A percentile compares a stretch with the other conserved stretches of the same genome.
These are phyloP conservation scores for Coelastrella sp. DNA, from an alignment of 139 green algal genomes.

Conservation along the genomic window DNA sequence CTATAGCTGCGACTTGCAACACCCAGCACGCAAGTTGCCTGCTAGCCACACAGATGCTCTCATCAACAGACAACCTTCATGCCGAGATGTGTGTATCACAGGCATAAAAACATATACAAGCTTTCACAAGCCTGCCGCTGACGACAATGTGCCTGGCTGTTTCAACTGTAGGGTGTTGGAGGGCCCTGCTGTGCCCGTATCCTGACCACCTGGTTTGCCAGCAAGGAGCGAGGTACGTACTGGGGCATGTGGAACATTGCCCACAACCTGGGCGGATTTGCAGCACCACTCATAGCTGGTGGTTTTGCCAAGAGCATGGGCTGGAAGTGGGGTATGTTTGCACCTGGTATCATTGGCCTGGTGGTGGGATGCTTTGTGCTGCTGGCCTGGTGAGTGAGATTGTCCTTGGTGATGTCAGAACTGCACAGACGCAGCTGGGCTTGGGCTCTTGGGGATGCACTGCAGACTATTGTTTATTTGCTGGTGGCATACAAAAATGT, in stretches of 20 bases:
- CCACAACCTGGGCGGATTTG: slow-evolving; percentile 97
- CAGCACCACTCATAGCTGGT: slow-evolving; percentile 92
- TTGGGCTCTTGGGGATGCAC: no score
- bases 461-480: no score
- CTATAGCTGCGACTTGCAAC: no score
- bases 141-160: background rate
- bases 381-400: slow-evolving; percentile 50
- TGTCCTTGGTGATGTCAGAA: no score
- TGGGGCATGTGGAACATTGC: slow-evolving; percentile 88
- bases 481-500: no score
- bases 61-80: no score
- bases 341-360: slow-evolving; percentile 88
- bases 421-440: no score
- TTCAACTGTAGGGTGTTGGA: slow-evolving; percentile 83
- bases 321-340: slow-evolving; percentile 93
- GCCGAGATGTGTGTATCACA: no score
- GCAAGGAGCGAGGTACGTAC: slow-evolving; percentile 77
- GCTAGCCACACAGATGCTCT: no score
- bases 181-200: slow-evolving; percentile 95
- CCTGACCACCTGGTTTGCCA: slow-evolving; percentile 96
- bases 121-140: no score
- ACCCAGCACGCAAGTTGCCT: no score
- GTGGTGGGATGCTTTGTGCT: slow-evolving; percentile 84
- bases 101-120: no score
- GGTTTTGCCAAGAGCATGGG: slow-evolving; percentile 82